phyloP scores from a whole-genome alignment of 73 alveolate genomes.

The Effrenium voratum region DNA sequence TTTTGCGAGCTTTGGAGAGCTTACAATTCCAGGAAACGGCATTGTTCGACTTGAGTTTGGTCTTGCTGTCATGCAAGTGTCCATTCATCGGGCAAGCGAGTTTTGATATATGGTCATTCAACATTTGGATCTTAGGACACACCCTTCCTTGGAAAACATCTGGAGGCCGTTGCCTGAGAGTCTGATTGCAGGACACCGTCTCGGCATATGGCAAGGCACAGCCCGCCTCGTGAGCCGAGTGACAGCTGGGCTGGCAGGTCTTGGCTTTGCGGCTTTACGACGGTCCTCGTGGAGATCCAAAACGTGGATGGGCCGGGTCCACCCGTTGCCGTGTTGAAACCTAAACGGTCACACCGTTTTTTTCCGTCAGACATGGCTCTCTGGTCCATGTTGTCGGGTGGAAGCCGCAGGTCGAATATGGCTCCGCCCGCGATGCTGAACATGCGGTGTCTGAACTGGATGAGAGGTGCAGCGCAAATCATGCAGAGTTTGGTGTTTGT shows the following conservation, averaged over 20 bases:
- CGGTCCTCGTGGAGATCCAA: constrained; percentile 9
- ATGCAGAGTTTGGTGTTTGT: no score
- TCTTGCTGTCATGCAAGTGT: no score
- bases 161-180: not conserved
- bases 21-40: no score
- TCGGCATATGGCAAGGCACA: constrained; percentile 60
- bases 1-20: no score
- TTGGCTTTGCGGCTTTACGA: constrained; percentile 17
- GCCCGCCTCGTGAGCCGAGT: not conserved
- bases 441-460: constrained; percentile 81
- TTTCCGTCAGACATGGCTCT: no score
- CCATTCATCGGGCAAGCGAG: no score
- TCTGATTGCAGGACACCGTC: constrained; percentile 22
- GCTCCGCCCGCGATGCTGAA: constrained; percentile 74
- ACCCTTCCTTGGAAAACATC: not conserved
- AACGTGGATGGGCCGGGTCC: constrained; percentile 72
- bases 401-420: constrained; percentile 66
- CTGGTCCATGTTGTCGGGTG: no score
- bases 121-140: not conserved
- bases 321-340: no score
- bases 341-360: no score
- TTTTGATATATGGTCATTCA: no score
- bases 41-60: no score
- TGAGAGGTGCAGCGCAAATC: constrained; percentile 71
- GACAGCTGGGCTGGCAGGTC: constrained; percentile 24